A percentile compares a stretch with the other conserved stretches of the same genome.
Conservation (phyloP, 306 rosid species). For the Clitoria ternatea region DNA sequence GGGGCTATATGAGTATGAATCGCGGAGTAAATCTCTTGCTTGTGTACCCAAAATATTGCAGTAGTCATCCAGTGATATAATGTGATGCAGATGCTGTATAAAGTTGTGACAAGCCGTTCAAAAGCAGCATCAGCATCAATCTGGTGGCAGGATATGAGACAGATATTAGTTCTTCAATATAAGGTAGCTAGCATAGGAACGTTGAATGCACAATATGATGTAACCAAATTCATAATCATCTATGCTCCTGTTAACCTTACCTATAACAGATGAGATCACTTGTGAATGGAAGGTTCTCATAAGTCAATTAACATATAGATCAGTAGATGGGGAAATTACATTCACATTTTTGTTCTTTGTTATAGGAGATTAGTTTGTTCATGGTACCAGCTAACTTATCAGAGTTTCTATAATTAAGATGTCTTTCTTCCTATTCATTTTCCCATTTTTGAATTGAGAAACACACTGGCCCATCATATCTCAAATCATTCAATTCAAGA, state of each 20-base stretch:
- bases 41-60: constrained; percentile 32
- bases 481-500: constrained; percentile 6
- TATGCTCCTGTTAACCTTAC: background rate
- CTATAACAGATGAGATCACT: background rate
- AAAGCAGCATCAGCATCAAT: constrained; percentile 37
- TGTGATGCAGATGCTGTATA: constrained; percentile 31
- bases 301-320: background rate
- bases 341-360: no score
- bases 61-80: constrained; percentile 31
- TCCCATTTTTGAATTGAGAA: background rate
- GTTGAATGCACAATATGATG: constrained; percentile 1
- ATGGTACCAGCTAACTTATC: background rate
- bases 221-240: background rate
- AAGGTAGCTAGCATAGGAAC: background rate
- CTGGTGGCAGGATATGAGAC: constrained; percentile 40
- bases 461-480: constrained; percentile 6
- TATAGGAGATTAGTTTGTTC: background rate
- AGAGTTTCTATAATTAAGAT: background rate
- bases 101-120: constrained; percentile 41
- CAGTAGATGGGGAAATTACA: no score
- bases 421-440: background rate
- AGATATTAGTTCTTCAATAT: constrained; percentile 9
- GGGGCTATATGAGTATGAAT: constrained; percentile 18
- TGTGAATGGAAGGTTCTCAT: background rate
- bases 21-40: constrained; percentile 41